A percentile compares a stretch with the other conserved stretches of the same genome.
Evolutionary conservation across 805 yeast species (phyloP).

Genomic region (Sungouiozyma ichnusensis): DNA sequence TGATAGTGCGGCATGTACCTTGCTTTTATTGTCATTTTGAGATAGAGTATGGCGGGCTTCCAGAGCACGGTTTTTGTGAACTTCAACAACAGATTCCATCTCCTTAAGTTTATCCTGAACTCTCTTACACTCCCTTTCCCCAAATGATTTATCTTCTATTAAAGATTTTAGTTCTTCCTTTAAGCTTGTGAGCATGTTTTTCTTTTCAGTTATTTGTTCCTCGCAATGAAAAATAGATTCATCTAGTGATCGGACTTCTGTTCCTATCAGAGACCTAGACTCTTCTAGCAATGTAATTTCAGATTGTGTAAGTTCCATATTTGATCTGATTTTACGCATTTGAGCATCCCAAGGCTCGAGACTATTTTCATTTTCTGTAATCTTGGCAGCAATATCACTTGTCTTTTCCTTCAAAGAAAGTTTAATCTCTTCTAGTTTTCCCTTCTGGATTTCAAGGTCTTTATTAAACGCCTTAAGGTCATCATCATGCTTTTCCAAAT

Average conservation of each 20-base stretch:
- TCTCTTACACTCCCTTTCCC: conserved; percentile 43
- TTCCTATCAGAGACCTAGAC: conserved; percentile 34
- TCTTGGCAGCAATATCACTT: conserved; percentile 50
- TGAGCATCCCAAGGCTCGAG: conserved; percentile 78
- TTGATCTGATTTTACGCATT: conserved; percentile 51
- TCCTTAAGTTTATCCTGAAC: conserved; percentile 42
- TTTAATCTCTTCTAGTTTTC: conserved; percentile 52
- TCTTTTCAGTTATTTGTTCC: conserved; percentile 40
- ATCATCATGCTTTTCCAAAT: conserved; percentile 33
- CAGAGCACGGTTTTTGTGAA: conserved; percentile 48
- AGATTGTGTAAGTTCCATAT: conserved; percentile 52
- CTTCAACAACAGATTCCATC: conserved; percentile 43
- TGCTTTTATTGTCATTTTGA: conserved; percentile 54
- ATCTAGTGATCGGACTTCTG: conserved; percentile 37
- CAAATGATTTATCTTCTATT: conserved; percentile 44
- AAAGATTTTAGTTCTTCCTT: conserved; percentile 41
- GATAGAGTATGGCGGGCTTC: conserved; percentile 56
- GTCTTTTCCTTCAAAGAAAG: conserved; percentile 65
- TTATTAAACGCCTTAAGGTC: conserved; percentile 38
- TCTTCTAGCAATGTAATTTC: conserved; percentile 50
- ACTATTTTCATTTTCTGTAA: conserved; percentile 50
- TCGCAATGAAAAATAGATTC: conserved; percentile 36
- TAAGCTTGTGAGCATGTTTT: conserved; percentile 35
- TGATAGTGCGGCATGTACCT: conserved; percentile 58
- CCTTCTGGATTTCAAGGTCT: conserved; percentile 43